Base-by-base conservation (phyloP, 83 land plant genomes). In the Larix sibirica region DNA sequence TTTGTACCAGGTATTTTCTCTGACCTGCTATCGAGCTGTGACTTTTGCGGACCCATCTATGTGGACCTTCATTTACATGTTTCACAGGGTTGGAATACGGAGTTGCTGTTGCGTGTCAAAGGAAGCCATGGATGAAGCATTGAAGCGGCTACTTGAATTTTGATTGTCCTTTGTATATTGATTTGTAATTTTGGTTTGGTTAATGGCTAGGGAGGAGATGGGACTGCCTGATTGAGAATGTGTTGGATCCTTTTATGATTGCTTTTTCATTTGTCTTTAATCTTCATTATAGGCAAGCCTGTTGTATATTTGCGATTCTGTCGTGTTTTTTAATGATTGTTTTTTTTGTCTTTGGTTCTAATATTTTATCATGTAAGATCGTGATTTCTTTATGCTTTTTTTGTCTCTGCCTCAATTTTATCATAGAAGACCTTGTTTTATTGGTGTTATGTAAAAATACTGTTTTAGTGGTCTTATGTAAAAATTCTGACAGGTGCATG, bases 1-100 rank as follows among this genome's bases (percentile, higher is more conserved):
- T 80, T 20, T 80, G 73, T 80, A 47, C 90, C 95, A 93, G 95
- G 95, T 93, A 93, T 93, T 93, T 88, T 89, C 93, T 91, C 88
- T 93, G 92, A 91, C 93, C 88, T 91, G 89, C 90, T 90, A 74
- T 86, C 90, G 86, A 86, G 95, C 79, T 89, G 85, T 86, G 86
- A 92, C 90, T 77, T 84, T 67, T 88, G 42, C 62, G 85, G 82
- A 84, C 88, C 70, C 83, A 83, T 89, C 85, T 81, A 68, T 87
- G 84, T 82, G 92, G 67, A 62, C 81, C 69, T 87, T 84, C 79
- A 81, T 86, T 90, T 85, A 70, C 82, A 82, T 84, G 83, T 88
- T 88, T 89, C 86, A 85, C 95, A 91, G 94, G 94, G 60, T 81
- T 76, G 80, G 82, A 47, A 59, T 17, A 50, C 9, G 56, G 56